Percentiles rank a stretch among this genome's conserved stretches.
Conservation (phyloP, 2,329 filamentous ascomycete genomes). For the Metarhizium rileyi region DNA sequence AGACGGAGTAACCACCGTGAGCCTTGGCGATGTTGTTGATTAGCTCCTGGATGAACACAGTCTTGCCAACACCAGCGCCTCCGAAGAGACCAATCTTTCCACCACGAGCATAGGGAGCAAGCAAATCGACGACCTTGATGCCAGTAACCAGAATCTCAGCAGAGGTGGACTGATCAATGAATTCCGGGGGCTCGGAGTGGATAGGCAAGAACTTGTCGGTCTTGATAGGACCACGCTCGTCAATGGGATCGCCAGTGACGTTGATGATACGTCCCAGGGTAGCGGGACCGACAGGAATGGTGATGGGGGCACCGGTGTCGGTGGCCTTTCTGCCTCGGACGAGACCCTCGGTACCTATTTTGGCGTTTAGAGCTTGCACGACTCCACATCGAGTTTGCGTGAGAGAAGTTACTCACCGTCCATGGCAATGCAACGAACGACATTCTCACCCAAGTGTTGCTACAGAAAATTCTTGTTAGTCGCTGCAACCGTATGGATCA, state of each 20-base stretch:
- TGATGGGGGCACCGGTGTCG: conserved; percentile 93
- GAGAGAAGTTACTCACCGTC: conserved; percentile 59
- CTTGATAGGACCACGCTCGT: conserved; percentile 98
- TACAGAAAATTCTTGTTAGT: neutral
- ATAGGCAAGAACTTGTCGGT: conserved; percentile 78
- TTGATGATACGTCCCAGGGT: conserved; percentile 99
- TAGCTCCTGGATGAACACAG: conserved; percentile 99
- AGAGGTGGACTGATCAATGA: conserved; percentile 90
- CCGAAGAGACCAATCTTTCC: conserved; percentile 99
- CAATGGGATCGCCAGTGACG: conserved; percentile 99
- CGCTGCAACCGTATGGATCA: neutral
- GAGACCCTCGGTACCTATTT: conserved; percentile 93
- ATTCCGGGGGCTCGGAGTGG: conserved; percentile 86
- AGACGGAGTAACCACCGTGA: conserved; percentile 99
- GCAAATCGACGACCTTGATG: conserved; percentile 99
- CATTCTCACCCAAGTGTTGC: conserved; percentile 74
- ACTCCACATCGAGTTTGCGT: neutral
- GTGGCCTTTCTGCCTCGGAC: conserved; percentile 76
- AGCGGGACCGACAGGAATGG: conserved; percentile 84
- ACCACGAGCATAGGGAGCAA: conserved; percentile 99
- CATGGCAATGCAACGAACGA: conserved; percentile 99
- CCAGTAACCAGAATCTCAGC: conserved; percentile 96
- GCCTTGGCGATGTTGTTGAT: conserved; percentile 99
- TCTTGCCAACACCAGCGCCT: conserved; percentile 99
- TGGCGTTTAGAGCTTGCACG: conserved; percentile 1